These are phyloP conservation scores for Takashimella koratensis DNA, from an alignment of 1,284 basidiomycete genomes.

Conservation along the genomic window DNA sequence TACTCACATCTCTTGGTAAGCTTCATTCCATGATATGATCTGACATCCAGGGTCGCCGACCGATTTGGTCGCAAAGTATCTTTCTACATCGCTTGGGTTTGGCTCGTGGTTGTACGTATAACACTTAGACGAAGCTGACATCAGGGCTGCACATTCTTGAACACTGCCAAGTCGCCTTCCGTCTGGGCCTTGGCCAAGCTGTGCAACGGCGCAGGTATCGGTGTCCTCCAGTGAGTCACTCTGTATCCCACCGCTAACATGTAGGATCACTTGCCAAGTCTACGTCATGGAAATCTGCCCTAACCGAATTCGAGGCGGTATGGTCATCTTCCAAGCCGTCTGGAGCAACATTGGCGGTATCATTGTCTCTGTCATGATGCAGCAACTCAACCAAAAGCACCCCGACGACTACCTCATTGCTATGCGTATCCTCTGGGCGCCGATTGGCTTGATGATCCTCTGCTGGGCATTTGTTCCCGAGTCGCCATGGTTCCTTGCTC, in stretches of 20 bases:
- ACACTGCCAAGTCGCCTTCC: conserved; percentile 4
- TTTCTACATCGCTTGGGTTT: conserved; percentile 11
- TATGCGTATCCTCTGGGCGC: conserved; percentile 11
- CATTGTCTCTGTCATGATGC: conserved; percentile 11
- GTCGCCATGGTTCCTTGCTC: conserved; percentile 18
- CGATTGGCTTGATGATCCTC: conserved; percentile 12
- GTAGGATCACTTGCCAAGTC: conserved; percentile 5
- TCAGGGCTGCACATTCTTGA: conserved; percentile 16
- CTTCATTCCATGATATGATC: neutral
- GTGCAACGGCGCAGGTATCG: conserved; percentile 15
- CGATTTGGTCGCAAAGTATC: conserved; percentile 18
- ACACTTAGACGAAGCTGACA: neutral
- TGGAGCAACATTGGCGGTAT: conserved; percentile 3
- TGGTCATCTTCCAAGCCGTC: conserved; percentile 4
- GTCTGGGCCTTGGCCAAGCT: conserved; percentile 12
- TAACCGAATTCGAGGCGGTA: conserved; percentile 7
- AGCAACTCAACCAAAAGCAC: conserved; percentile 8
- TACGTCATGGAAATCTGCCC: conserved; percentile 15
- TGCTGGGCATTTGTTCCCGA: conserved; percentile 12
- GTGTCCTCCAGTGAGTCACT: conserved; percentile 8
- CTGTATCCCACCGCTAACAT: neutral
- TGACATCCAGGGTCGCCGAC: conserved; percentile 14
- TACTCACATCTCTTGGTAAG: conserved; percentile 3
- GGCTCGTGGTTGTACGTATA: neutral
- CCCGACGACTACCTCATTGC: conserved; percentile 12